These are phyloP conservation scores for Apiotrichum gracile DNA, from an alignment of 1,284 basidiomycete genomes.

Conservation along the genomic window DNA sequence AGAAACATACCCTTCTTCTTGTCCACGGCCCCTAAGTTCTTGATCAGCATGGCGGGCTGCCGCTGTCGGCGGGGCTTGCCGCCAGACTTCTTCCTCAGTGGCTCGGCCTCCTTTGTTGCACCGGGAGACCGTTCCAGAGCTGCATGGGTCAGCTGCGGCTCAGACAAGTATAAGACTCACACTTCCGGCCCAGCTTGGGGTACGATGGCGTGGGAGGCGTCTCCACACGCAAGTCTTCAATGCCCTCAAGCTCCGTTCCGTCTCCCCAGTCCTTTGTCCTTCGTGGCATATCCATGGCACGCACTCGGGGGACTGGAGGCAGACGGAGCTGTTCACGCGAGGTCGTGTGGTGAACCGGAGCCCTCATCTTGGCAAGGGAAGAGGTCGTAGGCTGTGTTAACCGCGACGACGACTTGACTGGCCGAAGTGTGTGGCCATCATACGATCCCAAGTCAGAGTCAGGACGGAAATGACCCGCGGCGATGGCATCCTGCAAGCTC, in stretches of 20 bases:
- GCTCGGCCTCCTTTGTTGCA: slow-evolving; percentile 34
- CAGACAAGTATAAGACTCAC: not conserved
- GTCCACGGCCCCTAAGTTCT: slow-evolving; percentile 66
- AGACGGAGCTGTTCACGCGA: slow-evolving; percentile 47
- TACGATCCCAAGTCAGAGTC: slow-evolving; percentile 7
- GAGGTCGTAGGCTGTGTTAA: slow-evolving; percentile 76
- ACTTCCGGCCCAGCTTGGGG: slow-evolving; percentile 4
- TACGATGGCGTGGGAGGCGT: slow-evolving; percentile 48
- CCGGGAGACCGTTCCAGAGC: slow-evolving; percentile 1
- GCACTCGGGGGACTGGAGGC: slow-evolving; percentile 39
- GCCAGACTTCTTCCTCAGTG: slow-evolving; percentile 23
- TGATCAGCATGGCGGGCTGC: slow-evolving; percentile 61
- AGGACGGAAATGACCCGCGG: slow-evolving; percentile 13
- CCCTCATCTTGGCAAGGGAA: slow-evolving; percentile 62
- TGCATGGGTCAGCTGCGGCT: slow-evolving; percentile 34
- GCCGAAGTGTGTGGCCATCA: not conserved
- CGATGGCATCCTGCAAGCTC: slow-evolving; percentile 35
- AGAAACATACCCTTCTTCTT: slow-evolving; percentile 65
- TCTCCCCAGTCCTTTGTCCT: slow-evolving; percentile 71
- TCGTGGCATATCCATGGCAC: slow-evolving; percentile 67
- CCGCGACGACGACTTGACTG: slow-evolving; percentile 43
- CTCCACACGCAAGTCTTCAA: slow-evolving; percentile 85
- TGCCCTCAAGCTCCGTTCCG: slow-evolving; percentile 82
- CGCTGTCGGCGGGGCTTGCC: slow-evolving; percentile 54
- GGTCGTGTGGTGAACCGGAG: slow-evolving; percentile 63